phyloP scores from a whole-genome alignment of 108 stramenopile species.

The Nitzschia sp. region DNA sequence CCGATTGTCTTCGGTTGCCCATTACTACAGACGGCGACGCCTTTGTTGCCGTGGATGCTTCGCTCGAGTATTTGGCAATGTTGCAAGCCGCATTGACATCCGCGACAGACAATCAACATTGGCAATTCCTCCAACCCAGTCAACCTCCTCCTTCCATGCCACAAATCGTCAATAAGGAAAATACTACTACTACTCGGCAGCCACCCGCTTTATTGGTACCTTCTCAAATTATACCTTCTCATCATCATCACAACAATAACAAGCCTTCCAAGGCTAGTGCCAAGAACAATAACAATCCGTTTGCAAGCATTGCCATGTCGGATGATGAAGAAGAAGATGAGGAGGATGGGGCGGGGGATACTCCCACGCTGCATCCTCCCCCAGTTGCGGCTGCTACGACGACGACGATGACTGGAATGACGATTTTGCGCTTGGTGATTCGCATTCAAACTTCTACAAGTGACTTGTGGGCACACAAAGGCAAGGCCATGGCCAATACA shows the following conservation, averaged over 20 bases:
- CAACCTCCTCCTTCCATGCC: neutral
- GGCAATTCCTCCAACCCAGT: neutral
- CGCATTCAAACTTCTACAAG: constrained; percentile 14
- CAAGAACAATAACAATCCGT: neutral
- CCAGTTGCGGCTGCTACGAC: neutral
- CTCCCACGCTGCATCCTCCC: neutral
- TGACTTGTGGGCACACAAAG: constrained; percentile 26
- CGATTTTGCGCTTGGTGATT: constrained; percentile 16
- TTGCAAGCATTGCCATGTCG: neutral
- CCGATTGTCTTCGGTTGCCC: neutral
- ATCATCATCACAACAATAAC: neutral
- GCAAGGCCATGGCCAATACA: neutral
- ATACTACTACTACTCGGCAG: too few species aligned
- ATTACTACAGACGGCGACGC: neutral
- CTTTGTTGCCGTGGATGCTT: neutral
- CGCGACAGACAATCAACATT: too few species aligned
- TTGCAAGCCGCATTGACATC: neutral
- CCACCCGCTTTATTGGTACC: neutral
- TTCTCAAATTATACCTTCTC: neutral
- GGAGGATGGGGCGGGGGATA: constrained; percentile 11
- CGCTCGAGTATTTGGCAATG: neutral
- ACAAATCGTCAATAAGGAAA: neutral
- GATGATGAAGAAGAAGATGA: constrained; percentile 3
- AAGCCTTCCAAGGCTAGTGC: neutral
- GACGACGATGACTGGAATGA: neutral